phyloP scores from a whole-genome alignment of 2,329 filamentous ascomycete genomes.

The Penicillium sp. region DNA sequence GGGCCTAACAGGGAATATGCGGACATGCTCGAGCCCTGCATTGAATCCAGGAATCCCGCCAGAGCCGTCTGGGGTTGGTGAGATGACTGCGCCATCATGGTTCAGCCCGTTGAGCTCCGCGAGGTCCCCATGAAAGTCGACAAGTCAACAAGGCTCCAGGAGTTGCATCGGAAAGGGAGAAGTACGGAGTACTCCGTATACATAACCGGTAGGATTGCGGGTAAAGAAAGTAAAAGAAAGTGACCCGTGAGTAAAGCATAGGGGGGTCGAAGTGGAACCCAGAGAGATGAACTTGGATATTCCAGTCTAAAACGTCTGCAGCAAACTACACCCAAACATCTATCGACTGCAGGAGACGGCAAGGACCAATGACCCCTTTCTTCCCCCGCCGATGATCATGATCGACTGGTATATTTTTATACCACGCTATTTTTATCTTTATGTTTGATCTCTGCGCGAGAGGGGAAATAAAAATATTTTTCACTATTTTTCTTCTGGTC shows the following conservation, averaged over 20 bases:
- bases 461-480: not conserved
- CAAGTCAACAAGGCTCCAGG: slow-evolving; percentile 2
- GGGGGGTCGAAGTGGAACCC: slow-evolving; percentile 15
- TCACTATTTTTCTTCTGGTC: slow-evolving; percentile 1
- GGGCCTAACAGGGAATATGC: slow-evolving; percentile 34
- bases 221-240: slow-evolving; percentile 1
- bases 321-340: not conserved
- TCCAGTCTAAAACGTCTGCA: no score
- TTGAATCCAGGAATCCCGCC: slow-evolving; percentile 26
- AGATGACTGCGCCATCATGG: slow-evolving; percentile 32
- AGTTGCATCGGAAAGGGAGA: slow-evolving; percentile 10
- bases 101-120: slow-evolving; percentile 8
- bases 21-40: slow-evolving; percentile 26
- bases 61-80: slow-evolving; percentile 29
- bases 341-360: slow-evolving; percentile 10
- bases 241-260: not conserved
- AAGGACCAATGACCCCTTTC: slow-evolving; percentile 4
- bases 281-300: not conserved
- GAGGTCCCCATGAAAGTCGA: slow-evolving; percentile 11
- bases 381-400: slow-evolving; percentile 2
- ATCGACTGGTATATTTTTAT: slow-evolving; percentile 16
- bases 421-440: not conserved
- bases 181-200: no score
- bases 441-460: slow-evolving; percentile 4
- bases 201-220: no score